Evolutionary conservation across 495 filamentous ascomycete species (phyloP), one percentile per base, ranked within the genome.

Genomic region (Neurospora africana): DNA sequence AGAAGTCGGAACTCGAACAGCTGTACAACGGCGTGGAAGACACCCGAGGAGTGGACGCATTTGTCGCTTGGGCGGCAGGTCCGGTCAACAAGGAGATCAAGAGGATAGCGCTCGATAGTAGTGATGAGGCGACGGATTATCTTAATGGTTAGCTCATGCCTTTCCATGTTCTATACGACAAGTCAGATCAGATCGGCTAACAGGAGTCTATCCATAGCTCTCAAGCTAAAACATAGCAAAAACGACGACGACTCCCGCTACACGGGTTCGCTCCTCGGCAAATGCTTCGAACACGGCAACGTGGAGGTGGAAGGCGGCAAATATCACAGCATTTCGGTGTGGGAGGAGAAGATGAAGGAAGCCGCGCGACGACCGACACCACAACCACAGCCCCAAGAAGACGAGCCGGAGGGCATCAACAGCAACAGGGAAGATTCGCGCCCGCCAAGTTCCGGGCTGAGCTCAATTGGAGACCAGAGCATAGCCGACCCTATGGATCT

Each of bases 171-270:
- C 10, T 21, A 21, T 58, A 10, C 21, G 6, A 36, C 15, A 10
- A 17, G 33, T 67, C 19, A 15, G 9, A 23, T 27, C 21, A 67
- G 35, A 33, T n/a, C 15, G 23, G 19, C 58, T 35, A 40, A 68
- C 69, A 70, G 19, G 9, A 33, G 2, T 3, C 21, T 68, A 0
- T 21, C 13, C 17, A 19, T 5, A 86, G 87, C 88, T 4, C 82
- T 97, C 71, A 95, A 94, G 80, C 91, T 92, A 77, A 95, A 93
- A 72, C 91, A 95, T 79, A 92, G 88, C 80, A 94, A 94, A 76
- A 92, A 89, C 5, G 83, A 81, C 39, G 92, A 95, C 74, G 92
- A 95, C 73, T 89, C 90, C 11, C 87, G 93, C 73, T 97, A 90
- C 79, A 86, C 89, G 39, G 92, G 92, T 4, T 96, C 94, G 5